phyloP scores from a whole-genome alignment of 495 filamentous ascomycete species.

The Tuber indicum region DNA sequence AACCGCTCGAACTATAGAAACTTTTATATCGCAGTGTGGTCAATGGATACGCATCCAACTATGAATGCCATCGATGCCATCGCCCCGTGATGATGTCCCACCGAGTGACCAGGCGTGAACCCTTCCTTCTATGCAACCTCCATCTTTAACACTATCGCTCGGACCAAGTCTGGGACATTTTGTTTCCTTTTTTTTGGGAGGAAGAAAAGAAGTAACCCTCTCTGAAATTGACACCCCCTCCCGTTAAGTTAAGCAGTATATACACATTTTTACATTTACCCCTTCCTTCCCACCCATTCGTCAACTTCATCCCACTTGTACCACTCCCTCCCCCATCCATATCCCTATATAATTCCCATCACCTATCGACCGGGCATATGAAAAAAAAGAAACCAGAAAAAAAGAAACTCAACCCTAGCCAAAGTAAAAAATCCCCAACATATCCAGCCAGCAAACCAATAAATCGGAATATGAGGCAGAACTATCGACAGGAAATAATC shows the following conservation, averaged over 20 bases:
- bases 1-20: not conserved
- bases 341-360: slow-evolving; percentile 8
- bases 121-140: not conserved
- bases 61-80: not conserved
- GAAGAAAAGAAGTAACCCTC: not conserved
- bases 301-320: slow-evolving; percentile 53
- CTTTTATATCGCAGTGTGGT: not conserved
- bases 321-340: slow-evolving; percentile 55
- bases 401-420: not conserved
- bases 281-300: slow-evolving; percentile 23
- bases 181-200: not conserved
- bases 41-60: not conserved
- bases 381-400: slow-evolving; percentile 1
- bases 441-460: not conserved
- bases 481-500: slow-evolving; percentile 1
- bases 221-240: slow-evolving; percentile 13
- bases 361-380: slow-evolving; percentile 4
- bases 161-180: not conserved
- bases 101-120: not conserved
- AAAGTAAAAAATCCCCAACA: not conserved
- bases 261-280: not conserved
- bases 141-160: not conserved
- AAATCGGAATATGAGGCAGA: not conserved
- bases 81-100: not conserved
- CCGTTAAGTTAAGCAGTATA: slow-evolving; percentile 9